phyloP scores from a whole-genome alignment of 2,329 filamentous ascomycete species.

The Arthroderma uncinatum region DNA sequence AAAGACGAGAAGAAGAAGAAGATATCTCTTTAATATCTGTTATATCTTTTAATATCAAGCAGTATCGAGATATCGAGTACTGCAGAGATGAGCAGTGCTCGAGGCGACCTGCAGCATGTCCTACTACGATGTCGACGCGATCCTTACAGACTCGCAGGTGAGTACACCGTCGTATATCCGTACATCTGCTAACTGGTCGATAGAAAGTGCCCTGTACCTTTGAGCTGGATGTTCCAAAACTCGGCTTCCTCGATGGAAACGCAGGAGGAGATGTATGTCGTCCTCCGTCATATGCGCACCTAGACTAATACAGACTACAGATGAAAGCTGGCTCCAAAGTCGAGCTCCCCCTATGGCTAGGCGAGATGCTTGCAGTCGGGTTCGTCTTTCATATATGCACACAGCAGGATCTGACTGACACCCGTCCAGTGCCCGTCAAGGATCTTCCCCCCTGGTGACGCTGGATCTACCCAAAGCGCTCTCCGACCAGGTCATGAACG shows the following conservation, averaged over 20 bases:
- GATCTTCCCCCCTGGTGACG: conserved; percentile 53
- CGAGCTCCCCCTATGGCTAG: conserved; percentile 83
- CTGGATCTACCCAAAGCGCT: conserved; percentile 73
- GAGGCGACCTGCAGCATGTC: too few relatives aligned
- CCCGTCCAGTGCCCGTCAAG: conserved; percentile 31
- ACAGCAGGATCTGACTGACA: conserved; percentile 1
- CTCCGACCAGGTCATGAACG: conserved; percentile 69
- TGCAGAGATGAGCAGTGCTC: not conserved
- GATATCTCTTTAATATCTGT: too few relatives aligned
- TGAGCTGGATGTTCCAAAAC: conserved; percentile 72
- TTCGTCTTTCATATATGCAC: conserved; percentile 6
- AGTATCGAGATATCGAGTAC: not conserved
- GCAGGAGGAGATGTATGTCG: conserved; percentile 46
- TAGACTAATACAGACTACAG: conserved; percentile 29
- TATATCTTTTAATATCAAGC: too few relatives aligned
- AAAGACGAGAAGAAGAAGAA: not conserved
- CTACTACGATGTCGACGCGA: conserved; percentile 40
- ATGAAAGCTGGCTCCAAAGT: conserved; percentile 73
- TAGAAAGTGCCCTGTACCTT: conserved; percentile 95
- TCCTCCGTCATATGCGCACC: not conserved
- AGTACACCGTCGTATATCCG: not conserved
- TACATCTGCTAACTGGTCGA: not conserved
- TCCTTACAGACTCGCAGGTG: conserved; percentile 37
- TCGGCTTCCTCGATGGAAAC: conserved; percentile 84
- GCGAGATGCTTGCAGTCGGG: conserved; percentile 72